A percentile compares a stretch with the other conserved stretches of the same genome.
Evolutionary conservation across 345 rosid genomes (phyloP).

Genomic region (Salix purpurea): DNA sequence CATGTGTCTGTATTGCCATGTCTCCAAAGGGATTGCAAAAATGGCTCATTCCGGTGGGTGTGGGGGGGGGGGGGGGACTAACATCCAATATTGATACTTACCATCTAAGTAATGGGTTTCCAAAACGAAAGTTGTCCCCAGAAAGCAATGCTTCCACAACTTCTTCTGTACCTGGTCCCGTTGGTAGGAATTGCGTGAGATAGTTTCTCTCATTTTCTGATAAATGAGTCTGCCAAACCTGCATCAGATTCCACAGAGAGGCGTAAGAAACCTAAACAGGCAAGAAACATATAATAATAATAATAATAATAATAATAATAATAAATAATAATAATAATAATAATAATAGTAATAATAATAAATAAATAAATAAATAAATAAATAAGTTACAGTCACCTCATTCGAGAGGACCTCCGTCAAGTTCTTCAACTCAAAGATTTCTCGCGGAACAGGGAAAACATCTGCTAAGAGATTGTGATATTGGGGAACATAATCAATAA

Average conservation of each 20-base stretch:
- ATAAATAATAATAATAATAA: not conserved
- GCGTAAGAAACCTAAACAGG: constrained; percentile 8
- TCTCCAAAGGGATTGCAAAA: not conserved
- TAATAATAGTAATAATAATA: not conserved
- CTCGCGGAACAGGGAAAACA: constrained; percentile 58
- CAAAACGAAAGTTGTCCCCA: constrained; percentile 78
- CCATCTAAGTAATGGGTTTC: constrained; percentile 80
- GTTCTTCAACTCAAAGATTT: constrained; percentile 66
- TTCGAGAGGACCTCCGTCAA: constrained; percentile 61
- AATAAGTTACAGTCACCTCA: constrained; percentile 47
- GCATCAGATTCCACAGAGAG: constrained; percentile 15
- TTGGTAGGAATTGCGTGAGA: constrained; percentile 83
- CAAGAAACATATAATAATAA: constrained; percentile 7
- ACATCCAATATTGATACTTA: constrained; percentile 28
- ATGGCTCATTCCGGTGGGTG: not conserved
- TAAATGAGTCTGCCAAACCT: constrained; percentile 71
- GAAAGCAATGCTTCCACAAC: constrained; percentile 55
- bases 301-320: not conserved
- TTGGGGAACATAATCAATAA: constrained; percentile 38
- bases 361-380: not conserved
- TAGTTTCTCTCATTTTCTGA: constrained; percentile 63
- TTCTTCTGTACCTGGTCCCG: constrained; percentile 47
- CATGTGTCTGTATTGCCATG: not conserved
- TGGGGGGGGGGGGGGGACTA: not conserved
- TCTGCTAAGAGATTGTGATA: constrained; percentile 50